These are phyloP conservation scores for Gynostemma pentaphyllum DNA, from an alignment of 306 rosid species.

Conservation along the genomic window DNA sequence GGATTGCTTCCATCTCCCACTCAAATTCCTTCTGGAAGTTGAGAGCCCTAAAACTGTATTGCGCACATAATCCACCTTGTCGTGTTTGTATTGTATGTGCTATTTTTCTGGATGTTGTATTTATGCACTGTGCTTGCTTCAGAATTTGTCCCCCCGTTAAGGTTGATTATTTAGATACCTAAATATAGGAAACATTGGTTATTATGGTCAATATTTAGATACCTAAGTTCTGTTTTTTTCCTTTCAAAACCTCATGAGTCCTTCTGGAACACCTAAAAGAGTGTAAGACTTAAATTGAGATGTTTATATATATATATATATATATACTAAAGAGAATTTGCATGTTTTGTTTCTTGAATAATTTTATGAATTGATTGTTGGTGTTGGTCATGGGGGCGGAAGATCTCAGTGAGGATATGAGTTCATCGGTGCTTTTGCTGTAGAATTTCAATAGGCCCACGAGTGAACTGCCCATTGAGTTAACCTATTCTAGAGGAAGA, in stretches of 20 bases:
- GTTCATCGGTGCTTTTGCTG: not conserved
- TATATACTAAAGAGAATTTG: not conserved
- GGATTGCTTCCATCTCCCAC: not conserved
- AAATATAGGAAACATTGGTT: too few relatives aligned
- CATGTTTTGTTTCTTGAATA: not conserved
- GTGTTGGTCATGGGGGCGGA: not conserved
- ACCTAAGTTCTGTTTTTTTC: too few relatives aligned
- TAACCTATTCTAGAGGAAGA: too few relatives aligned
- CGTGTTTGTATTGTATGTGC: not conserved
- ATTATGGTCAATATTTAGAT: too few relatives aligned
- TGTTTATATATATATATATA: too few relatives aligned
- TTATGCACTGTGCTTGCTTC: not conserved
- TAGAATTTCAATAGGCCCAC: too few relatives aligned
- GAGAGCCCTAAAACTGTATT: not conserved
- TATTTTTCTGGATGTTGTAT: not conserved
- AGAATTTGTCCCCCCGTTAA: not conserved
- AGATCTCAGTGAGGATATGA: not conserved
- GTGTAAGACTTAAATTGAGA: too few relatives aligned
- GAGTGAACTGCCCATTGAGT: too few relatives aligned
- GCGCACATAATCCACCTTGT: not conserved
- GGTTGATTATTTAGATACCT: too few relatives aligned
- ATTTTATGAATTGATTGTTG: not conserved
- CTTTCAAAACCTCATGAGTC: too few relatives aligned
- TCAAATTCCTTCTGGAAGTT: not conserved
- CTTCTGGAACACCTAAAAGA: too few relatives aligned